Evolutionary conservation across 1,139 yeast genomes (phyloP).

Genomic region (Saccharomyces uvarum): DNA sequence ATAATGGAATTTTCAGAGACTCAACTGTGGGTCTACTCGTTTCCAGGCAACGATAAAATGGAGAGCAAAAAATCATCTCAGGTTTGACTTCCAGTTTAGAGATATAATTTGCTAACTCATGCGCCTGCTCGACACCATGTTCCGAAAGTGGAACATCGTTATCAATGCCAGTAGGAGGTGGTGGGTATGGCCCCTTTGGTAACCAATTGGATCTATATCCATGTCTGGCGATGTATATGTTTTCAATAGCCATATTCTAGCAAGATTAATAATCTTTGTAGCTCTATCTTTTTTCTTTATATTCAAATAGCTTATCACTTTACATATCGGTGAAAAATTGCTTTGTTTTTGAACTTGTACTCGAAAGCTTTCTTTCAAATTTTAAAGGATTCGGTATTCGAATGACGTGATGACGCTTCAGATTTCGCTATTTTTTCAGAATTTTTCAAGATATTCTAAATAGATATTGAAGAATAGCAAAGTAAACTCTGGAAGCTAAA

Average conservation of each 20-base stretch:
- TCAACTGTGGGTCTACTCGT: slow-evolving; percentile 66
- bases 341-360: background rate
- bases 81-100: slow-evolving; percentile 42
- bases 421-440: background rate
- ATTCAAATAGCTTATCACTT: background rate
- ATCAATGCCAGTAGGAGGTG: slow-evolving; percentile 71
- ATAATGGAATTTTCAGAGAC: slow-evolving; percentile 45
- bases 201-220: slow-evolving; percentile 79
- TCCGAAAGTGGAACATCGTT: slow-evolving; percentile 73
- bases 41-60: slow-evolving; percentile 82
- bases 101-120: slow-evolving; percentile 53
- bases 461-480: background rate
- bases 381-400: background rate
- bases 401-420: background rate
- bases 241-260: slow-evolving; percentile 26
- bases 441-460: background rate
- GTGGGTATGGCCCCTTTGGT: slow-evolving; percentile 59
- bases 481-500: background rate
- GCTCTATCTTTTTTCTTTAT: background rate
- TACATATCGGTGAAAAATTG: background rate
- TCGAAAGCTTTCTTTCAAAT: background rate
- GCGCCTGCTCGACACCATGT: slow-evolving; percentile 73
- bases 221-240: slow-evolving; percentile 42
- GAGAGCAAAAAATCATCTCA: slow-evolving; percentile 61
- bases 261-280: background rate